Evolutionary conservation across 352 stramenopile species (phyloP).

Genomic region (Globisporangium abappressorium): DNA sequence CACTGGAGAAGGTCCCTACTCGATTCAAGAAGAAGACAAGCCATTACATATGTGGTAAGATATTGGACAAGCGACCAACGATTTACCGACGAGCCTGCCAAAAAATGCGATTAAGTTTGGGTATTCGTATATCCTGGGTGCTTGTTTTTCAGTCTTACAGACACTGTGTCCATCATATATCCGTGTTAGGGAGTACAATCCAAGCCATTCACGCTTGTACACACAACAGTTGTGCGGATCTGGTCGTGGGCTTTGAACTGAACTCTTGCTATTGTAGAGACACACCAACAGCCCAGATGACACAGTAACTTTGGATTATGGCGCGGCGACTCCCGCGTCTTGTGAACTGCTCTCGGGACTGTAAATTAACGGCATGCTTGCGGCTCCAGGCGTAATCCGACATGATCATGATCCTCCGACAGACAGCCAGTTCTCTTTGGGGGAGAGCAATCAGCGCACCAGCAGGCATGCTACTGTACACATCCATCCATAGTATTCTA

Average conservation of each 20-base stretch:
- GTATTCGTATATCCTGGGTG: too few relatives aligned
- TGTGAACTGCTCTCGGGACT: neutral
- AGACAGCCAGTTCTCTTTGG: neutral
- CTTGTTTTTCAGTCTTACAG: neutral
- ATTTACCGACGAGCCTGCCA: neutral
- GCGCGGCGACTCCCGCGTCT: neutral
- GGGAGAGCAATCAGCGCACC: neutral
- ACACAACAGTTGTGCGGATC: conserved; percentile 1
- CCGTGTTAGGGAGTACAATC: neutral
- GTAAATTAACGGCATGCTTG: neutral
- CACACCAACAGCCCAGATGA: neutral
- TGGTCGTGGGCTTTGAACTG: neutral
- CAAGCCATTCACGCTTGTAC: neutral
- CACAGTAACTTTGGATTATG: neutral
- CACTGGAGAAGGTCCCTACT: neutral
- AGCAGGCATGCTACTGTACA: neutral
- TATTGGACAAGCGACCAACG: neutral
- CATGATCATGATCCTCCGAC: neutral
- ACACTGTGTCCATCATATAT: neutral
- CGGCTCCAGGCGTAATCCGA: neutral
- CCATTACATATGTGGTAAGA: neutral
- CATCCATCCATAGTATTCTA: neutral
- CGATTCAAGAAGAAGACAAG: neutral
- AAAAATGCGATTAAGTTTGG: neutral
- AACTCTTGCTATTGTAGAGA: neutral